These are phyloP conservation scores for Penicillium sp. DNA, from an alignment of 2,329 filamentous ascomycete genomes.

Conservation along the genomic window DNA sequence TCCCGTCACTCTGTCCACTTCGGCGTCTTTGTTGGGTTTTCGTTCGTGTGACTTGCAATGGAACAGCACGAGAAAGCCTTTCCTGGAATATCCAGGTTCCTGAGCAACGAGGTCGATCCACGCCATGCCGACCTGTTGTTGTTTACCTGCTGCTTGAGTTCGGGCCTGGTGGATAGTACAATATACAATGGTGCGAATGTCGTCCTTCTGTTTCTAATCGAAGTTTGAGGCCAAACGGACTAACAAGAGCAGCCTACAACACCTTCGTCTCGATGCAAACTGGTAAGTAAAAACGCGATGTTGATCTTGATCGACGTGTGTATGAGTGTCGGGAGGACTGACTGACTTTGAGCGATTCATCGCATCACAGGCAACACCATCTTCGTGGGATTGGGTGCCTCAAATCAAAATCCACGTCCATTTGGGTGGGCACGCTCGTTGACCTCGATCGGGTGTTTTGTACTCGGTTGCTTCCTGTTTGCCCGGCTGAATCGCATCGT, in stretches of 20 bases:
- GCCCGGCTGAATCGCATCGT: slow-evolving; percentile 36
- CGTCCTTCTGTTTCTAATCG: background rate
- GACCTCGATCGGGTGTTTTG: slow-evolving; percentile 48
- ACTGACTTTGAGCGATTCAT: background rate
- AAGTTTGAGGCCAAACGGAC: background rate
- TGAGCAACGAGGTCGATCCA: slow-evolving; percentile 25
- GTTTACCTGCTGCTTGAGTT: slow-evolving; percentile 31
- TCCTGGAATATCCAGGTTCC: slow-evolving; percentile 14
- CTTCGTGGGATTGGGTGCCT: slow-evolving; percentile 47
- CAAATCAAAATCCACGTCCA: slow-evolving; percentile 42
- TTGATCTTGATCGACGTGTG: background rate
- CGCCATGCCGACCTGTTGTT: slow-evolving; percentile 30
- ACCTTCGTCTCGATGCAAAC: slow-evolving; percentile 49
- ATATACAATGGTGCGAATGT: slow-evolving; percentile 30
- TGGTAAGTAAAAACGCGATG: slow-evolving; percentile 20
- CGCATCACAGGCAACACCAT: slow-evolving; percentile 42
- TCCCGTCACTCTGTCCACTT: background rate
- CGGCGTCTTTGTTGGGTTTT: background rate
- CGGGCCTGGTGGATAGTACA: slow-evolving; percentile 34
- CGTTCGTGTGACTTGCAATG: background rate
- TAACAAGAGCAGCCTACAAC: slow-evolving; percentile 38
- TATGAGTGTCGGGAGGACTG: background rate
- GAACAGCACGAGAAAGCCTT: slow-evolving; percentile 6
- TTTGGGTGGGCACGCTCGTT: slow-evolving; percentile 50
- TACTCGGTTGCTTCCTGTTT: slow-evolving; percentile 45